These are phyloP conservation scores for Alternaria hordeiaustralica DNA, from an alignment of 2,329 filamentous ascomycete genomes.

Conservation along the genomic window DNA sequence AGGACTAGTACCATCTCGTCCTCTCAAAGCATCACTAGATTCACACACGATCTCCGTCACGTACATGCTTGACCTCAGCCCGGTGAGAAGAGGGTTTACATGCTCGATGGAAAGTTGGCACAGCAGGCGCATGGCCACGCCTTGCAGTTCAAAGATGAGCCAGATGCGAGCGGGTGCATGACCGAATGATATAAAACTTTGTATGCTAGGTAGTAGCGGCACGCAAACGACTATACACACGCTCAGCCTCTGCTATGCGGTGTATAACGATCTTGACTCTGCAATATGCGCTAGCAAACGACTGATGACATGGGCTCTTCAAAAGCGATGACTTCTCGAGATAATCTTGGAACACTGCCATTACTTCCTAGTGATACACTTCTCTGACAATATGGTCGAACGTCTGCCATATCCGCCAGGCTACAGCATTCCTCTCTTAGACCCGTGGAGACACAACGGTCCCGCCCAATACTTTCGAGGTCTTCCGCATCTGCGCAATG, in stretches of 20 bases:
- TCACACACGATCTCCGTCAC: not conserved
- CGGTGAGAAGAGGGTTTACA: not conserved
- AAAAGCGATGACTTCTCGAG: not conserved
- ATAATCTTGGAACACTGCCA: too few species aligned
- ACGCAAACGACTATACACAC: slow-evolving; percentile 14
- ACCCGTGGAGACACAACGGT: too few species aligned
- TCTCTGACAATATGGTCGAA: too few species aligned
- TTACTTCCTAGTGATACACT: too few species aligned
- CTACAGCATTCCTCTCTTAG: too few species aligned
- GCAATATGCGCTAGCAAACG: slow-evolving; percentile 5
- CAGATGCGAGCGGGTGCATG: not conserved
- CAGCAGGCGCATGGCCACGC: not conserved
- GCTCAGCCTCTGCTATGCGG: not conserved
- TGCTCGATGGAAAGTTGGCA: not conserved
- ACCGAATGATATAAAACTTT: not conserved
- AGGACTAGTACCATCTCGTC: not conserved
- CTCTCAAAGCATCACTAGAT: not conserved
- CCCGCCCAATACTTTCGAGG: too few species aligned
- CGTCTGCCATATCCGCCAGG: too few species aligned
- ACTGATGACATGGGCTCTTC: not conserved
- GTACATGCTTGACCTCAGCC: not conserved
- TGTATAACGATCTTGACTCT: not conserved
- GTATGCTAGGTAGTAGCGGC: not conserved
- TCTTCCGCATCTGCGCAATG: too few species aligned
- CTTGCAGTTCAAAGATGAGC: not conserved